Percentiles rank a stretch among this genome's conserved stretches.
Conservation (phyloP, 2,329 filamentous ascomycete genomes). For the Talaromyces sp. region DNA sequence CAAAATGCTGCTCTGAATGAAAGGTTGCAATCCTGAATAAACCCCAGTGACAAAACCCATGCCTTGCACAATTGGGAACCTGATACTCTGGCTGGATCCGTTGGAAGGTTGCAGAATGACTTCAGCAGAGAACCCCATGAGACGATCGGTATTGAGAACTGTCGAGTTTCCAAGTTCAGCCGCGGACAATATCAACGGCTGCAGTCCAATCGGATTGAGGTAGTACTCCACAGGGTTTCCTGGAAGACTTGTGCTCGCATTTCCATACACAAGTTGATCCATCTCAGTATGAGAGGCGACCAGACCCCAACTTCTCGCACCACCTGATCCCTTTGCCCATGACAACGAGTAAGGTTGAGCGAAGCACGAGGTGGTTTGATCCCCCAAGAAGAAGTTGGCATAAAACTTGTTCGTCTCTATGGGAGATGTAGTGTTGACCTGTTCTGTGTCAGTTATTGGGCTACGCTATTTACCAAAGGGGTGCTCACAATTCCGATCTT, state of each 20-base stretch:
- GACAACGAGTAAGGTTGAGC: conserved; percentile 68
- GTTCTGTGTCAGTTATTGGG: conserved; percentile 10
- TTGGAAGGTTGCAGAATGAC: conserved; percentile 58
- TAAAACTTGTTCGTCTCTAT: conserved; percentile 57
- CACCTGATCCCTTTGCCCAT: conserved; percentile 61
- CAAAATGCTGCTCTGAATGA: conserved; percentile 68
- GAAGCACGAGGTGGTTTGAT: conserved; percentile 63
- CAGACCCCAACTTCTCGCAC: conserved; percentile 68
- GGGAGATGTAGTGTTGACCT: conserved; percentile 28
- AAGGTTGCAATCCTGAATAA: conserved; percentile 64
- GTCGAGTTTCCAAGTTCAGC: conserved; percentile 62
- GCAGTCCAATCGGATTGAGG: conserved; percentile 73
- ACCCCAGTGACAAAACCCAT: conserved; percentile 79
- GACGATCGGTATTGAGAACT: conserved; percentile 46
- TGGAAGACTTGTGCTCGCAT: conserved; percentile 44
- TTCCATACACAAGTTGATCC: conserved; percentile 61
- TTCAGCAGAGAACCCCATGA: conserved; percentile 55
- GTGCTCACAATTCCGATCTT: conserved; percentile 33
- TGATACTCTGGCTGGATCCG: conserved; percentile 56
- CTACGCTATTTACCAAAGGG: neutral
- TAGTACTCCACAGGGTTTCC: conserved; percentile 63
- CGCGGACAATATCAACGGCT: conserved; percentile 75
- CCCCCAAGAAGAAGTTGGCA: conserved; percentile 71
- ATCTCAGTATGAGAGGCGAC: conserved; percentile 67
- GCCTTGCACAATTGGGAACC: conserved; percentile 80